These are phyloP conservation scores for Metrosideros polymorpha DNA, from an alignment of 441 rosid genomes.

Conservation along the genomic window DNA sequence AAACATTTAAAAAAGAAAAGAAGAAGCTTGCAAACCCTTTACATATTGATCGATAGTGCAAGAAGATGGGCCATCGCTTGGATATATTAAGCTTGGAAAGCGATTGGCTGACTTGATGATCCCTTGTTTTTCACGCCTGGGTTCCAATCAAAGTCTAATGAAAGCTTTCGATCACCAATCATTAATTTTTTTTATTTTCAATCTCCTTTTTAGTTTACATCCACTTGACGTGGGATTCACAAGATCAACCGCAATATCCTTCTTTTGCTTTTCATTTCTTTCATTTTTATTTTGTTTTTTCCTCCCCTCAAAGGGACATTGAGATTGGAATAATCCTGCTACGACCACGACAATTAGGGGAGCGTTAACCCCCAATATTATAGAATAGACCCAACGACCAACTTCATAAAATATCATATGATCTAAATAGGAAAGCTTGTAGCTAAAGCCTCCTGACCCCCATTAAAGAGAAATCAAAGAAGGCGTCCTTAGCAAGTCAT, in stretches of 20 bases:
- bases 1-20: not conserved
- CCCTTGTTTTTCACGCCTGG: not conserved
- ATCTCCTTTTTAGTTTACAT: not conserved
- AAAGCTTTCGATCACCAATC: not conserved
- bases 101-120: not conserved
- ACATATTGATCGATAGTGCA: not conserved
- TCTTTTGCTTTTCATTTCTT: not conserved
- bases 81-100: not conserved
- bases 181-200: not conserved
- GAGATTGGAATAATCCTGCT: not conserved
- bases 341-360: not conserved
- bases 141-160: not conserved
- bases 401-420: not conserved
- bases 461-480: not conserved
- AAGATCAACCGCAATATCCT: not conserved
- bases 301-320: not conserved
- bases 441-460: not conserved
- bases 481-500: not conserved
- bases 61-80: not conserved
- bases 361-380: not conserved
- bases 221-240: not conserved
- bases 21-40: not conserved
- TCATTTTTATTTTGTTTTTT: accelerated
- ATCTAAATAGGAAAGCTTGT: not conserved
- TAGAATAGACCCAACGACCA: not conserved